Conservation (phyloP, 1,284 basidiomycete species). For the Malassezia dermatis region DNA sequence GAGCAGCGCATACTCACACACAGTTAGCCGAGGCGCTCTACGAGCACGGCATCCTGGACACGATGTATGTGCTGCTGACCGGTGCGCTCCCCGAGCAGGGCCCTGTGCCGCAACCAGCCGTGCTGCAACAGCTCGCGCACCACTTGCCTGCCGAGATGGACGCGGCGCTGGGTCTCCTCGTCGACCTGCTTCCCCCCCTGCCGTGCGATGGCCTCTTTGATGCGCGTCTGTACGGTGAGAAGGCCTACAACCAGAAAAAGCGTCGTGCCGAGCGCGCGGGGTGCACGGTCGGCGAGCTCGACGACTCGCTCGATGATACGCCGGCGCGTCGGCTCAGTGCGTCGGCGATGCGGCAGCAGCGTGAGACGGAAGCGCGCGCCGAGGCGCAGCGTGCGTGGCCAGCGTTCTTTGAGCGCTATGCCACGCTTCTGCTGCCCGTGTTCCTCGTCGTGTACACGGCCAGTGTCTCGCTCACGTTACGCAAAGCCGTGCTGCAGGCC, state of each 20-base stretch:
- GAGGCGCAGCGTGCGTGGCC: conserved; percentile 32
- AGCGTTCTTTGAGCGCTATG: conserved; percentile 34
- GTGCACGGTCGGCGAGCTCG: conserved; percentile 5
- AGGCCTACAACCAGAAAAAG: conserved; percentile 54
- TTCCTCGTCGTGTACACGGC: conserved; percentile 43
- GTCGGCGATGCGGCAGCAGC: conserved; percentile 17
- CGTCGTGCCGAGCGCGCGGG: conserved; percentile 18
- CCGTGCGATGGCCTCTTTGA: conserved; percentile 80
- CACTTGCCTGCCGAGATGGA: conserved; percentile 67
- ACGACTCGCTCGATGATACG: neutral
- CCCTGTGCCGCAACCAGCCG: conserved; percentile 51
- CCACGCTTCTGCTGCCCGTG: conserved; percentile 39
- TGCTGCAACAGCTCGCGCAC: conserved; percentile 92
- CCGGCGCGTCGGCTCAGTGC: conserved; percentile 6
- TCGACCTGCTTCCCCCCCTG: conserved; percentile 39
- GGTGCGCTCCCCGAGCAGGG: conserved; percentile 22
- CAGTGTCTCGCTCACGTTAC: conserved; percentile 31
- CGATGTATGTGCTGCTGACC: conserved; percentile 41
- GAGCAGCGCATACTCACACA: conserved; percentile 31
- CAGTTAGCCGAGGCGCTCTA: conserved; percentile 33
- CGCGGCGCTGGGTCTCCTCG: conserved; percentile 37
- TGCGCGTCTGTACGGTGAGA: conserved; percentile 76
- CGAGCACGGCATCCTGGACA: conserved; percentile 41
- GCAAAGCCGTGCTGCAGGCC: conserved; percentile 32
- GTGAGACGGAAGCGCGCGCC: conserved; percentile 28